A percentile compares a stretch with the other conserved stretches of the same genome.
Conservation (phyloP, 805 yeast species). For the Candida orba region DNA sequence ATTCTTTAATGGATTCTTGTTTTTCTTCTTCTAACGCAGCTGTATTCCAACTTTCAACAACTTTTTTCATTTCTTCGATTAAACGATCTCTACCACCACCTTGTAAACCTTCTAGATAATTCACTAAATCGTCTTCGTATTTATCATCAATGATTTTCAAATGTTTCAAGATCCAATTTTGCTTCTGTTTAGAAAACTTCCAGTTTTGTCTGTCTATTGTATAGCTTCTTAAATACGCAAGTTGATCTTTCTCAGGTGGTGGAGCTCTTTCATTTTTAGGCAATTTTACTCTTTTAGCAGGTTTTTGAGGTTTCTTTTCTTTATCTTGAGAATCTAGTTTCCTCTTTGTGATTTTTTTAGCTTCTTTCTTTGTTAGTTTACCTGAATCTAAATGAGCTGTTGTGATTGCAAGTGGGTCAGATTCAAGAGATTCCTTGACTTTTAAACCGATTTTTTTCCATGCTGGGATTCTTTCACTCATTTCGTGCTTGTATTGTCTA, state of each 20-base stretch:
- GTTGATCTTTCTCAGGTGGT: slow-evolving; percentile 74
- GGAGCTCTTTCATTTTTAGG: slow-evolving; percentile 63
- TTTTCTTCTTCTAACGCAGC: slow-evolving; percentile 17
- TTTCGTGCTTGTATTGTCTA: not conserved
- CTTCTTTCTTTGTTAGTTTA: slow-evolving; percentile 34
- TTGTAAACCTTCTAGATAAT: slow-evolving; percentile 54
- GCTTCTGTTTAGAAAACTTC: slow-evolving; percentile 85
- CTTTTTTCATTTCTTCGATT: slow-evolving; percentile 38
- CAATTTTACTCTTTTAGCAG: slow-evolving; percentile 62
- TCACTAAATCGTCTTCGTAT: slow-evolving; percentile 43
- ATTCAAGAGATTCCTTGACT: slow-evolving; percentile 40
- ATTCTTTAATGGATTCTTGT: slow-evolving; percentile 8
- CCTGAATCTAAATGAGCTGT: slow-evolving; percentile 39
- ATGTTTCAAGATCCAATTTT: slow-evolving; percentile 75
- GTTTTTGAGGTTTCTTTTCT: slow-evolving; percentile 33
- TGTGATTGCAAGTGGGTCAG: slow-evolving; percentile 38
- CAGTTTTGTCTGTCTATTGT: slow-evolving; percentile 50
- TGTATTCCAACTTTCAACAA: slow-evolving; percentile 51
- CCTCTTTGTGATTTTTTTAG: slow-evolving; percentile 31
- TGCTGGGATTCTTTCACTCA: slow-evolving; percentile 50
- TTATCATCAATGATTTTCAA: slow-evolving; percentile 42
- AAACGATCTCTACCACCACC: slow-evolving; percentile 64
- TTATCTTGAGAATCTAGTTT: slow-evolving; percentile 11
- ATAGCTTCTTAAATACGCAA: slow-evolving; percentile 55
- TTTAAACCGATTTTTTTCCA: slow-evolving; percentile 76